These are phyloP conservation scores for Moricandia arvensis DNA, from an alignment of 345 rosid genomes.

Conservation along the genomic window DNA sequence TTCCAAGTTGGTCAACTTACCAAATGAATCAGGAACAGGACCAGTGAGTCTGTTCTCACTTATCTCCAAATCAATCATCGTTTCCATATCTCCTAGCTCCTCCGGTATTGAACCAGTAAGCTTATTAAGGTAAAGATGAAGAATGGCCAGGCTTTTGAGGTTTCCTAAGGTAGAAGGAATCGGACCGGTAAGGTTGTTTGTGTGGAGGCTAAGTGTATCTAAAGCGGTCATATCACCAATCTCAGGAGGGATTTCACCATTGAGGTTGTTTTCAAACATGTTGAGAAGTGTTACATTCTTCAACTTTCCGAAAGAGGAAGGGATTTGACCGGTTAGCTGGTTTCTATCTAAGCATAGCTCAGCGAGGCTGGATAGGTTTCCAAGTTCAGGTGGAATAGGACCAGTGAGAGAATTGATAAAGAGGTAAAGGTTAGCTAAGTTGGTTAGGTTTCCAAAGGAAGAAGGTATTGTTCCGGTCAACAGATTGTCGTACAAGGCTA, in stretches of 20 bases:
- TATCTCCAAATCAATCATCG: slow-evolving; percentile 34
- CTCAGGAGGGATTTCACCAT: slow-evolving; percentile 36
- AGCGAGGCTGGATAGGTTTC: slow-evolving; percentile 41
- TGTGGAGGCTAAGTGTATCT: slow-evolving; percentile 30
- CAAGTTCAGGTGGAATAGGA: slow-evolving; percentile 39
- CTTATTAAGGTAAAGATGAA: slow-evolving; percentile 27
- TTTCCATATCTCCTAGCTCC: slow-evolving; percentile 25
- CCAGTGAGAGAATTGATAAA: slow-evolving; percentile 34
- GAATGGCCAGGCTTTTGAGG: slow-evolving; percentile 16
- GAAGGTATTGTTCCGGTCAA: slow-evolving; percentile 42
- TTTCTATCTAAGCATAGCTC: slow-evolving; percentile 39
- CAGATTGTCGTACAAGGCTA: slow-evolving; percentile 32
- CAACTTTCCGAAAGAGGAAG: slow-evolving; percentile 41
- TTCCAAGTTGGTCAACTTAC: slow-evolving; percentile 15
- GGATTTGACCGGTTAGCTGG: slow-evolving; percentile 36
- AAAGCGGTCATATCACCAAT: slow-evolving; percentile 33
- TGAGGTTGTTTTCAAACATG: slow-evolving; percentile 24
- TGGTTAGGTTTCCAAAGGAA: slow-evolving; percentile 39
- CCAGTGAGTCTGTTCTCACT: slow-evolving; percentile 32
- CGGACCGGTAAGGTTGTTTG: slow-evolving; percentile 30
- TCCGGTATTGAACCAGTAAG: slow-evolving; percentile 22
- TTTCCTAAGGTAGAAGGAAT: slow-evolving; percentile 34
- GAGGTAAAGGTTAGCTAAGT: slow-evolving; percentile 38
- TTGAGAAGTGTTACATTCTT: slow-evolving; percentile 32
- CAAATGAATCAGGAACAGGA: slow-evolving; percentile 30